Conservation (phyloP, 176 grass and related monocot genomes). For the Musa beccarii region DNA sequence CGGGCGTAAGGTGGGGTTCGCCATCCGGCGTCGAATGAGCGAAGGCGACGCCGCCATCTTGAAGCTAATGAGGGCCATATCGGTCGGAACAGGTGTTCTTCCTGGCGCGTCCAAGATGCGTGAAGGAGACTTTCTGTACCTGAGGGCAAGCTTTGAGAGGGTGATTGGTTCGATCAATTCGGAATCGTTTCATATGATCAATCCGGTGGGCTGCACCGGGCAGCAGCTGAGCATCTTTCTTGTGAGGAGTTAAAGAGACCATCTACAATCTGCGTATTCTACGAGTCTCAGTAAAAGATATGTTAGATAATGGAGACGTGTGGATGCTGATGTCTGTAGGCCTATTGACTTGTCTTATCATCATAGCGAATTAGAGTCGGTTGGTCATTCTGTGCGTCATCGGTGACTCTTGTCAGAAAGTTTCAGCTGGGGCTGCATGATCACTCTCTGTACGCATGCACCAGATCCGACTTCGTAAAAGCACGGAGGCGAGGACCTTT, state of each 20-base stretch:
- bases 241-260: conserved; percentile 21
- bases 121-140: conserved; percentile 57
- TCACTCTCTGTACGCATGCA: no score
- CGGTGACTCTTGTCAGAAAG: no score
- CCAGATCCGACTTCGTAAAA: no score
- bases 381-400: no score
- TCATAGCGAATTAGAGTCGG: no score
- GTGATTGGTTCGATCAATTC: conserved; percentile 57
- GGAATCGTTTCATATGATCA: conserved; percentile 71
- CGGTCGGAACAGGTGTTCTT: conserved; percentile 61
- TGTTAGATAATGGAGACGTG: no score
- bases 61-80: conserved; percentile 49
- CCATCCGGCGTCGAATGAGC: conserved; percentile 41
- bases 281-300: no score
- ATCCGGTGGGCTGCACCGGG: conserved; percentile 42
- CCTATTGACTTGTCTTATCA: no score
- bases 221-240: conserved; percentile 75
- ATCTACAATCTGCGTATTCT: no score
- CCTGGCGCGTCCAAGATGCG: conserved; percentile 1
- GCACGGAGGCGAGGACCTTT: no score
- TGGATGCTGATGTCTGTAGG: no score
- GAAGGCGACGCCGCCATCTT: conserved; percentile 37
- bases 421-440: no score
- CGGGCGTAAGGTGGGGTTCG: conserved; percentile 60
- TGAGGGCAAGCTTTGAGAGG: conserved; percentile 62